Percentiles rank a stretch among this genome's conserved stretches.
Evolutionary conservation across 805 yeast species (phyloP).

Genomic region (Priceomyces medius): DNA sequence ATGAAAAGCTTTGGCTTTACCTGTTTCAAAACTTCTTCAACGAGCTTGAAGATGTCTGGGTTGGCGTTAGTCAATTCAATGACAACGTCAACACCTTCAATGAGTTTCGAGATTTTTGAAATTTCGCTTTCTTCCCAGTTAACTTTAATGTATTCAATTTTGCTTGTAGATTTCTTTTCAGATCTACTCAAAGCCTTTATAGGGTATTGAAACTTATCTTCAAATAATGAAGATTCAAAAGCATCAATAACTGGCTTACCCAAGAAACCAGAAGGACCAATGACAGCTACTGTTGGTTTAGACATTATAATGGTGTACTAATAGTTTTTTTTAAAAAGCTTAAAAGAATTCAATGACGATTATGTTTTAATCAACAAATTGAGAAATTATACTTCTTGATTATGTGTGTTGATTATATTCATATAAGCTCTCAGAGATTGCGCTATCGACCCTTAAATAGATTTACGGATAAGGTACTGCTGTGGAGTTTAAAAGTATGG

Average conservation of each 20-base stretch:
- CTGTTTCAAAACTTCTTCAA: slow-evolving; percentile 38
- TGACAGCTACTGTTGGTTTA: slow-evolving; percentile 43
- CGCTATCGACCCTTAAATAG: too few species aligned
- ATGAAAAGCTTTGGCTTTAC: slow-evolving; percentile 52
- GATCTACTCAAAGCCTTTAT: slow-evolving; percentile 52
- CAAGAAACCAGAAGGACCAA: slow-evolving; percentile 45
- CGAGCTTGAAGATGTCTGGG: slow-evolving; percentile 27
- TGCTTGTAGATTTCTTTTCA: slow-evolving; percentile 29
- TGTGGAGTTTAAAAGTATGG: too few species aligned
- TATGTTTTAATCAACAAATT: too few species aligned
- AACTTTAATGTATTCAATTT: slow-evolving; percentile 39
- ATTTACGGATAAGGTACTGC: too few species aligned
- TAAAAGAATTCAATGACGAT: too few species aligned
- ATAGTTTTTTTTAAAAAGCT: too few species aligned
- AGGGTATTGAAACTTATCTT: slow-evolving; percentile 44
- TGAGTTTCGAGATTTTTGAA: slow-evolving; percentile 31
- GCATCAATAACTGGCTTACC: slow-evolving; percentile 50
- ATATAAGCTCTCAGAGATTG: too few species aligned
- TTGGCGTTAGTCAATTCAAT: slow-evolving; percentile 40
- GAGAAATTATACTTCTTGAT: too few species aligned
- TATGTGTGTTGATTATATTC: too few species aligned
- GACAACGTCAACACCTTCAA: slow-evolving; percentile 51
- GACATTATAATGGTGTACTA: slow-evolving; percentile 7
- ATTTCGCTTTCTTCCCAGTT: slow-evolving; percentile 22
- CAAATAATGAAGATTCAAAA: slow-evolving; percentile 41